These are phyloP conservation scores for Solanum dulcamara DNA, from an alignment of 257 asterid species.

Conservation along the genomic window DNA sequence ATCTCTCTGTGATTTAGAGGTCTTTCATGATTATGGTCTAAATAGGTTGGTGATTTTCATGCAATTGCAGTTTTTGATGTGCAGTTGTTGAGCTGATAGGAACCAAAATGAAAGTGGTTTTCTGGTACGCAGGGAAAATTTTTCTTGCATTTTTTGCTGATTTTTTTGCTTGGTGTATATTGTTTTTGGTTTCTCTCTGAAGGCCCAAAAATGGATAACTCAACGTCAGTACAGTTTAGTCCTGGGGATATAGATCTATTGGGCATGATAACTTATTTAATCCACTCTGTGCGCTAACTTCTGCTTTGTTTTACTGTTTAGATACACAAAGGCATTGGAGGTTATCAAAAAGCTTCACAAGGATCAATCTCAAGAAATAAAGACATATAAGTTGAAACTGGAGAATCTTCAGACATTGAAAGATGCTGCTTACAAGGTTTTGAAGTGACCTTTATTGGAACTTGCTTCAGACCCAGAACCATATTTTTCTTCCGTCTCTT, in stretches of 20 bases:
- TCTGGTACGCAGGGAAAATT: not conserved
- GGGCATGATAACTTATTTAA: not conserved
- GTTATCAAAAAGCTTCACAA: conserved; percentile 96
- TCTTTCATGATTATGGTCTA: not conserved
- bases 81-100: not conserved
- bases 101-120: not conserved
- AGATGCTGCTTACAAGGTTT: conserved; percentile 93
- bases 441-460: not conserved
- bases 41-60: not conserved
- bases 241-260: not conserved
- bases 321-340: conserved; percentile 97
- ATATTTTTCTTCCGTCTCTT: not conserved
- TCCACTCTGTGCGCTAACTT: not conserved
- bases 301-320: conserved; percentile 15
- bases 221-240: not conserved
- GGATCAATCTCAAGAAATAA: conserved; percentile 93
- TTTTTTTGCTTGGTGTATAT: not conserved
- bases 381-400: conserved; percentile 75
- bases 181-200: not conserved
- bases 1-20: not conserved
- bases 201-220: not conserved
- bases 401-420: conserved; percentile 86
- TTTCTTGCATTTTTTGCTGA: not conserved
- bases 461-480: not conserved
- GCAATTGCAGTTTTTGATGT: not conserved